Base-by-base conservation (phyloP, 1,284 basidiomycete genomes). In the Ganoderma lingzhi region DNA sequence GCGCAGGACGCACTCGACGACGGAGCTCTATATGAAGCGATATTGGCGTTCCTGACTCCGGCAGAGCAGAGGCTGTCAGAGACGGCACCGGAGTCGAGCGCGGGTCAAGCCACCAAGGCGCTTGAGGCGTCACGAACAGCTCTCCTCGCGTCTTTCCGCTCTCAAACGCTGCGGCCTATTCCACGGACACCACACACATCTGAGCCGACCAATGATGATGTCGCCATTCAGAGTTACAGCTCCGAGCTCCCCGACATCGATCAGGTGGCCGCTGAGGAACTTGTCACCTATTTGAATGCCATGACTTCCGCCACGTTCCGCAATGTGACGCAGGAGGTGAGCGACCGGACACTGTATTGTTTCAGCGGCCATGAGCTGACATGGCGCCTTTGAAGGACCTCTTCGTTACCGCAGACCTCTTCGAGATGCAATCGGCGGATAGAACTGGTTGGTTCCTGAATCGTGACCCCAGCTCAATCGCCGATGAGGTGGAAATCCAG, bases 391-490 rank as follows among this genome's bases (percentile, higher is more conserved):
- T 15, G 23, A 64, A 82, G 91, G 93, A 95, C 79, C 82, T 95
- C 48, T 90, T 93, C 74, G 83, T 90, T 61, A 89, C 91, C 19
- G 86, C 88, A 4, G 93, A 95, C 77, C 80, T 94, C 23, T 84
- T 95, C 17, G 93, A 95, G 78, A 87, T 93, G 0, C 93, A 95
- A 78, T 90, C 87, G 5, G 87, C 87, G 19, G 93, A 95, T 77
- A 87, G 88, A 44, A 90, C 87, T 3, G 93, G 91, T 2, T 95
- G 93, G 93, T 92, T 93, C 79, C 82, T 86, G 10, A 73, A 81
- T 45, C 84, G 87, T 68, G 93, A 94, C 41, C 77, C 81, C 0
- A 80, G 78, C 42, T 80, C 83, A 1, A 77, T 83, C 53, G 86
- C 88, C 17, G 93, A 93, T 61, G 81, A 86, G 6, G 83, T 90